Base-by-base conservation (phyloP, 108 stramenopile genomes). In the Cyclotella kingstonii region DNA sequence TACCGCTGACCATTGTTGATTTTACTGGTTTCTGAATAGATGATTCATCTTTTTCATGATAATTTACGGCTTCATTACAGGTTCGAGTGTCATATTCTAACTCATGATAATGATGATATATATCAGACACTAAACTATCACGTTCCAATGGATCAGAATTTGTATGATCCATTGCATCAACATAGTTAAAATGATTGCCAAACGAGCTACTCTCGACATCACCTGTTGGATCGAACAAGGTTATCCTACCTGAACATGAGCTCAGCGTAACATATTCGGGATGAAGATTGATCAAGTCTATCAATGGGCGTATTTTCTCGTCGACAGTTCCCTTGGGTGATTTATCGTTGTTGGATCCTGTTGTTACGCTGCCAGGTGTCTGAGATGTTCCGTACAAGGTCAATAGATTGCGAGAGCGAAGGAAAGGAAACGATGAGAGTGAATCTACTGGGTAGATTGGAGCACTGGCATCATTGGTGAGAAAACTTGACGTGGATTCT, bases 301-400 rank as follows among this genome's bases (percentile, higher is more conserved):
- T 82, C 19, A 90, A 57, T 21, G 60, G 58, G 21, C 65, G 88
- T 47, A 93, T 90, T 18, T 82, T 76, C n/a, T 63, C 83, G 60
- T 93, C 91, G 14, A 93, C 86, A 36, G 74, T 84, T 12, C 91
- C 91, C 47, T 90, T 93, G 41, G 88, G 88, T 11, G 84, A 85
- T 59, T 86, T 89, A 70, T 93, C 91, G 33, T 23, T 33, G 42
- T 45, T 30, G 49, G 14, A 36, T 36, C 11, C 34, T 17, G 14
- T 22, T 33, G 38, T 38, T 26, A 22, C 35, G 28, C 48, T 30
- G 28, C 26, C 49, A 0, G 41, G 19, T 26, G n/a, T 34, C 10
- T 53, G 28, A 21, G 49, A 26, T 10, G 49, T 27, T 4, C 72
- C 72, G 40, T 73, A 67, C 17, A 73, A 54, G 2, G 65, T 61